Percentiles rank a stretch among this genome's conserved stretches.
Conservation (phyloP, 352 stramenopile species). For the Phytophthora pseudosyringae region DNA sequence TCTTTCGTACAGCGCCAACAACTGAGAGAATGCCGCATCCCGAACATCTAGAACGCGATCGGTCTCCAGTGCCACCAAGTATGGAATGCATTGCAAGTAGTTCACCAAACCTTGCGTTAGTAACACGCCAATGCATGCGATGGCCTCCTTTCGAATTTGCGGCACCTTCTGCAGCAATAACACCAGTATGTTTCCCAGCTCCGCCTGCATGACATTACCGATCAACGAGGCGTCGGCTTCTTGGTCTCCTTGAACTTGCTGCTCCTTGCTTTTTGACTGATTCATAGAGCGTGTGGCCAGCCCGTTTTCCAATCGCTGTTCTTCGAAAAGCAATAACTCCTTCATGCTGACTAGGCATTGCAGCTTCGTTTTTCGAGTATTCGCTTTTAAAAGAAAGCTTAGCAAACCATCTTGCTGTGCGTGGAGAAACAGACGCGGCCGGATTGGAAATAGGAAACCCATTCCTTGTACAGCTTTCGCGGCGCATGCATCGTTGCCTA, state of each 20-base stretch:
- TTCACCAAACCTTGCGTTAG: slow-evolving; percentile 84
- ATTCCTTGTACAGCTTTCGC: slow-evolving; percentile 85
- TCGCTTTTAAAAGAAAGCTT: slow-evolving; percentile 46
- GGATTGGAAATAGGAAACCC: slow-evolving; percentile 77
- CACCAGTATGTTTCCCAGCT: slow-evolving; percentile 67
- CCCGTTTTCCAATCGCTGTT: slow-evolving; percentile 70
- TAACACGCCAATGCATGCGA: slow-evolving; percentile 67
- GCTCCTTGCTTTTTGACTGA: slow-evolving; percentile 67
- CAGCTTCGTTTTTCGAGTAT: slow-evolving; percentile 54
- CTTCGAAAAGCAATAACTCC: slow-evolving; percentile 73
- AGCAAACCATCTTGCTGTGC: slow-evolving; percentile 78
- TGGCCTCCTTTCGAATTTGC: slow-evolving; percentile 73
- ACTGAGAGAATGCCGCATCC: slow-evolving; percentile 69
- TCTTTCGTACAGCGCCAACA: slow-evolving; percentile 68
- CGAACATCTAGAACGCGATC: slow-evolving; percentile 73
- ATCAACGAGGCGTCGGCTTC: slow-evolving; percentile 88
- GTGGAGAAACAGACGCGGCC: slow-evolving; percentile 71
- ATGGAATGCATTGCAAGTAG: slow-evolving; percentile 78
- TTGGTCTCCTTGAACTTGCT: slow-evolving; percentile 87
- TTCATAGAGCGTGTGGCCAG: slow-evolving; percentile 45
- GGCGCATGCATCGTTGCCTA: slow-evolving; percentile 51
- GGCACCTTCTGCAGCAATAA: slow-evolving; percentile 61
- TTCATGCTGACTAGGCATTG: slow-evolving; percentile 83
- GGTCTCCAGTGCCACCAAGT: slow-evolving; percentile 78
- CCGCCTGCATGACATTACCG: slow-evolving; percentile 86